Conservation (phyloP, 2,329 filamentous ascomycete genomes). For the Ceratocystiopsis minuta region DNA sequence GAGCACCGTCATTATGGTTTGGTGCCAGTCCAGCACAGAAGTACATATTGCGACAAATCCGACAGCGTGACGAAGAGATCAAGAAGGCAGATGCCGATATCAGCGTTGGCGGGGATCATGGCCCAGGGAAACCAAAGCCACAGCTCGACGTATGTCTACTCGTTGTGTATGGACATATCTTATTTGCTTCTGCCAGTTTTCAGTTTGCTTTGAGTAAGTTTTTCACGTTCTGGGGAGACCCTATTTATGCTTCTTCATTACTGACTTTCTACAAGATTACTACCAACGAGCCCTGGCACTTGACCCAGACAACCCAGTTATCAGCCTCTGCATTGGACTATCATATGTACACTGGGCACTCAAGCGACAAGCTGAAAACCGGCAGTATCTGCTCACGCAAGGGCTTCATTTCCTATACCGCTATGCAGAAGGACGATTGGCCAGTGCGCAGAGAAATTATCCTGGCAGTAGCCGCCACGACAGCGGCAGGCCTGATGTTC, state of each 20-base stretch:
- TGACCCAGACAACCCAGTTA: constrained; percentile 56
- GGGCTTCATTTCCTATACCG: constrained; percentile 63
- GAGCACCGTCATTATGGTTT: constrained; percentile 54
- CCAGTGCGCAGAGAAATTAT: constrained; percentile 2
- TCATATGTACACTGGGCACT: constrained; percentile 78
- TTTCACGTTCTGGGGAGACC: too few species aligned
- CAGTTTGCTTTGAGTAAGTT: constrained; percentile 48
- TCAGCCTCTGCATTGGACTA: constrained; percentile 66
- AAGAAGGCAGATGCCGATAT: too few species aligned
- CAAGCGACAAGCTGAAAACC: constrained; percentile 77
- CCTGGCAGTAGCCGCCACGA: constrained; percentile 10
- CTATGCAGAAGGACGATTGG: constrained; percentile 46
- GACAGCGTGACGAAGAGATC: constrained; percentile 55
- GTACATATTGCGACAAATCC: constrained; percentile 79
- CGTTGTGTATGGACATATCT: constrained; percentile 76
- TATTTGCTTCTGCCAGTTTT: constrained; percentile 71
- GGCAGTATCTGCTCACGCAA: constrained; percentile 74
- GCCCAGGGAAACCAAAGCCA: constrained; percentile 1
- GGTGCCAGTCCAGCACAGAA: constrained; percentile 72
- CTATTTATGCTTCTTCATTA: too few species aligned
- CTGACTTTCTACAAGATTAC: constrained; percentile 31
- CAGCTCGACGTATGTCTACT: constrained; percentile 61
- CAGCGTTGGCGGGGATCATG: too few species aligned
- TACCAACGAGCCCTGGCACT: constrained; percentile 63
- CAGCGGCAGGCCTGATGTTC: constrained; percentile 16